phyloP scores from a whole-genome alignment of 2,329 filamentous ascomycete genomes.

The Alternaria solani region DNA sequence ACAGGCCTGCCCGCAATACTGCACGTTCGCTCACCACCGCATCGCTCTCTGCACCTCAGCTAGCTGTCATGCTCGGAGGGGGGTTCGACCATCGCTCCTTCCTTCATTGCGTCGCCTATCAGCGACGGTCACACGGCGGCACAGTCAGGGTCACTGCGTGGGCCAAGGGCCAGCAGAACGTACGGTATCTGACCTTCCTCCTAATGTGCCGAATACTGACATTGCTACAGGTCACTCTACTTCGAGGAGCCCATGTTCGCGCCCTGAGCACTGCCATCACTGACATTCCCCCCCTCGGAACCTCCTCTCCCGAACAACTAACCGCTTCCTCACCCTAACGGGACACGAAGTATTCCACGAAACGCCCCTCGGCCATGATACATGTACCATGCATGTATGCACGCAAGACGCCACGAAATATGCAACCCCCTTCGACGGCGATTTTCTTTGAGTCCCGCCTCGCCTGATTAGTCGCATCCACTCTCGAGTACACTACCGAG shows the following conservation, averaged over 20 bases:
- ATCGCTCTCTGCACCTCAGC: not conserved
- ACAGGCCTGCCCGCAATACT: not conserved
- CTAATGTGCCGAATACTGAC: constrained; percentile 8
- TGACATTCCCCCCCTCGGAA: not conserved
- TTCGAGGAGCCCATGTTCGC: not conserved
- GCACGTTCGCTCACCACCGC: not conserved
- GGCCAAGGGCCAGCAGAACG: constrained; percentile 6
- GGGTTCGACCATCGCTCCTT: constrained; percentile 10
- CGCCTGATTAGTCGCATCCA: not conserved
- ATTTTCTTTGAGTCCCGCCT: not conserved
- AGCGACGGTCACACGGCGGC: constrained; percentile 16
- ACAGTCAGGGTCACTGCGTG: constrained; percentile 6
- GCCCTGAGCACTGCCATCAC: constrained; percentile 1
- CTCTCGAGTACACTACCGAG: constrained; percentile 1
- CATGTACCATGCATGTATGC: not conserved
- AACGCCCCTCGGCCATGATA: not conserved
- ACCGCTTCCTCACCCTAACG: constrained; percentile 7
- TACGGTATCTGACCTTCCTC: constrained; percentile 2
- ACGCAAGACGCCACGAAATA: not conserved
- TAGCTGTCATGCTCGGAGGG: not conserved
- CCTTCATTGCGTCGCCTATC: constrained; percentile 5
- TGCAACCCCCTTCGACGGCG: not conserved
- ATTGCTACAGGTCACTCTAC: not conserved
- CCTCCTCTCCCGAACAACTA: not conserved
- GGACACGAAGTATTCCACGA: not conserved